Base-by-base conservation (phyloP, 805 yeast genomes). In the Candida coleopterorum region DNA sequence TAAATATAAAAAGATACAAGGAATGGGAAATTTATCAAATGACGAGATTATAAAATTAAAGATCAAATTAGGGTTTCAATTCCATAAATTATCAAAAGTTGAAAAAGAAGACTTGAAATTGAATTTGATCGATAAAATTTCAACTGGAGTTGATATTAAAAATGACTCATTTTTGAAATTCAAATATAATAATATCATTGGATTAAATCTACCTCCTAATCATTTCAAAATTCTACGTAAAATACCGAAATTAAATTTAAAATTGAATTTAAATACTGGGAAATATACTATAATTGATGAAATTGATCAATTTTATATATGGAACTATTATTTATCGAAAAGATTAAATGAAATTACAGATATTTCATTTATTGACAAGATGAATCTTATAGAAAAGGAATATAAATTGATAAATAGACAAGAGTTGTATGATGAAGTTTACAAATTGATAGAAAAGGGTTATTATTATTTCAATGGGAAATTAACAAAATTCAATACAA, bases 181-280 rank as follows among this genome's bases (percentile, higher is more conserved):
- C n/a, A 12, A 24, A 16, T 22, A 9, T 22, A 32, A 23, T 9
- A 15, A 22, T 8, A 10, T 24, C 7, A 22, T 32, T 21, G 34
- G 34, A 4, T 22, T 32, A 16, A 15, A 32, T 32, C 10, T 23
- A 32, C 34, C 34, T 6, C 27, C 27, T n/a, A 24, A 22, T 17
- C 6, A 9, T 3, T 32, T 14, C 12, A 15, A 32, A 17, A 11
- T 25, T 4, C 4, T 7, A 6, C 4, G n/a, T 4, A 32, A 32
- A 12, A 5, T 14, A 5, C 34, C 34, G 11, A 17, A 4, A 5
- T 17, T 32, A n/a, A 17, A 16, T 4, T 21, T 32, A 9, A 21
- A 15, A 10, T 3, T 23, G 6, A 23, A 32, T 32, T 3, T 32
- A 23, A 32, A 32, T 17, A 23, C 28, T 5, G 22, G 16, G 11